These are phyloP conservation scores for Lentinula sp. DNA, from an alignment of 768 basidiomycete genomes.

Conservation along the genomic window DNA sequence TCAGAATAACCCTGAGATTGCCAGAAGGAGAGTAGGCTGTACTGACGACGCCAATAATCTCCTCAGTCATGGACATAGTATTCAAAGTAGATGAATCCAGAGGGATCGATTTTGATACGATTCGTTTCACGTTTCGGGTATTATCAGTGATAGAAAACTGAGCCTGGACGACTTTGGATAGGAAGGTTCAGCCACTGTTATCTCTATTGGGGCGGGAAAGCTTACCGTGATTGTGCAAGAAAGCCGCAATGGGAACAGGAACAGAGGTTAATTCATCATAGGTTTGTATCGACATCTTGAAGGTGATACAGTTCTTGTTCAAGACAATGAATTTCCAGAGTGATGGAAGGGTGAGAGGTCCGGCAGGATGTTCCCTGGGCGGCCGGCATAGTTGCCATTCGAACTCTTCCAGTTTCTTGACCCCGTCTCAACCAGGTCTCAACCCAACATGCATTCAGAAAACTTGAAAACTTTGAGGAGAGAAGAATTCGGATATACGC, in stretches of 20 bases:
- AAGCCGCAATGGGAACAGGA: background rate
- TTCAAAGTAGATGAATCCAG: conserved; percentile 9
- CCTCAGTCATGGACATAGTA: conserved; percentile 22
- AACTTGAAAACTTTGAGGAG: background rate
- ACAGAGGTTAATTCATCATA: background rate
- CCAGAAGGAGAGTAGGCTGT: conserved; percentile 34
- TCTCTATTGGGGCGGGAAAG: background rate
- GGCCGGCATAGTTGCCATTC: background rate
- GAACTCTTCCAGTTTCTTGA: background rate
- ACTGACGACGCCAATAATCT: conserved; percentile 32
- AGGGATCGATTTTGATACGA: conserved; percentile 33
- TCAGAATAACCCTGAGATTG: conserved; percentile 38
- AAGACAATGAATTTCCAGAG: too few species aligned
- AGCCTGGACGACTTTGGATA: conserved; percentile 32
- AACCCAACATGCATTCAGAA: background rate
- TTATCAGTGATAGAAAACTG: conserved; percentile 46
- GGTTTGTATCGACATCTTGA: background rate
- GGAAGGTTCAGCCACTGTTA: too few species aligned
- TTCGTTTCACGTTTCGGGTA: conserved; percentile 40
- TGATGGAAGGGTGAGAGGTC: too few species aligned
- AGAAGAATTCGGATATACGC: conserved; percentile 53
- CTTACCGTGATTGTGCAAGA: background rate
- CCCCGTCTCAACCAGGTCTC: background rate
- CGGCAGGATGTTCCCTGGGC: background rate
- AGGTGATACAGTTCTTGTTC: background rate